A percentile compares a stretch with the other conserved stretches of the same genome.
Conservation (phyloP, 2,329 filamentous ascomycete genomes). For the Nectriaceae sp. region DNA sequence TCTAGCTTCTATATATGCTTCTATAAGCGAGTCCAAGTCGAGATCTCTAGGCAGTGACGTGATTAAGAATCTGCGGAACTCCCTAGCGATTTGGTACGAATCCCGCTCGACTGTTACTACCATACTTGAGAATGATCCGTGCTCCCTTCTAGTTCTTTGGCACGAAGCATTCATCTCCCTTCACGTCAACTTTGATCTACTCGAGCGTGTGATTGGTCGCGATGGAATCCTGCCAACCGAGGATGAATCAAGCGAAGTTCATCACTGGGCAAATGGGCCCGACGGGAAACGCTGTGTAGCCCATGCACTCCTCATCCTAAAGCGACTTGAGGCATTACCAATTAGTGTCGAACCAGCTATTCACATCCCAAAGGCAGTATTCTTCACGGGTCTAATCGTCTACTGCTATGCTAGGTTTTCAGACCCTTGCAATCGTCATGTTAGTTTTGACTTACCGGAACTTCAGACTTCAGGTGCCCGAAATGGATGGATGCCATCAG, state of each 20-base stretch:
- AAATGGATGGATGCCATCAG: neutral
- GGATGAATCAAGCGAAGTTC: neutral
- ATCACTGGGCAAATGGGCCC: neutral
- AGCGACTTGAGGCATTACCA: conserved; percentile 1
- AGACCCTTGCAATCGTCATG: neutral
- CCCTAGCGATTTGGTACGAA: conserved; percentile 1
- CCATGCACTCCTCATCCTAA: conserved; percentile 3
- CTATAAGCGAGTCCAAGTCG: neutral
- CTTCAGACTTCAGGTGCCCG: conserved; percentile 1
- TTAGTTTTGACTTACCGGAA: conserved; percentile 3
- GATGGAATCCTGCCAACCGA: neutral
- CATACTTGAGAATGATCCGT: neutral
- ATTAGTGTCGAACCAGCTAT: conserved; percentile 5
- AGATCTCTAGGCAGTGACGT: neutral
- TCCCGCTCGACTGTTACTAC: neutral
- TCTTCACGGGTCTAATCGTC: conserved; percentile 1
- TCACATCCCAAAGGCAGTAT: conserved; percentile 4
- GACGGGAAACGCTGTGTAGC: conserved; percentile 1
- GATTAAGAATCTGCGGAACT: neutral
- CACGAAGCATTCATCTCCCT: conserved; percentile 3
- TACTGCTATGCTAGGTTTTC: conserved; percentile 3
- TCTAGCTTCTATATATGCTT: neutral
- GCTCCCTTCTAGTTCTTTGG: conserved; percentile 2
- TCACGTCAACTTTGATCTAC: conserved; percentile 1
- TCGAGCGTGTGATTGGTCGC: conserved; percentile 4